Evolutionary conservation across 148 eudicot species (phyloP).

Genomic region (Pouteria glomerata): DNA sequence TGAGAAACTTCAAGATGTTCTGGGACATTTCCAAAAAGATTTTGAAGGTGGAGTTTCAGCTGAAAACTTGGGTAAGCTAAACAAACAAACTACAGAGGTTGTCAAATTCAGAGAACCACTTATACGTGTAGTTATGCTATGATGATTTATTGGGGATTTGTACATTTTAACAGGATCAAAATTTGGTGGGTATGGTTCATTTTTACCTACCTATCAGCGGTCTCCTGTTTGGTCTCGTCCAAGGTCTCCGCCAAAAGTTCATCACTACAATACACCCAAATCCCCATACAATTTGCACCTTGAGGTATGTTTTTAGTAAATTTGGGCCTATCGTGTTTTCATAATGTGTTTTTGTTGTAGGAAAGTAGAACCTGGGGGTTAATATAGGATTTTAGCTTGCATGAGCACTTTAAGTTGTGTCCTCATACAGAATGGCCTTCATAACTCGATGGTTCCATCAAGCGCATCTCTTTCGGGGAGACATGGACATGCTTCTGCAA

Average conservation of each 20-base stretch:
- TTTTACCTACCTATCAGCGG: slow-evolving; percentile 74
- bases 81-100: slow-evolving; percentile 9
- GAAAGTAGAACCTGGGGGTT: slow-evolving; percentile 3
- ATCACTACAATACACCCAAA: slow-evolving; percentile 32
- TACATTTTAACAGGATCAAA: slow-evolving; percentile 64
- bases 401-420: slow-evolving; percentile 23
- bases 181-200: slow-evolving; percentile 92
- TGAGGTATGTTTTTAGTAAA: slow-evolving; percentile 52
- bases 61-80: slow-evolving; percentile 87
- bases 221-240: slow-evolving; percentile 61
- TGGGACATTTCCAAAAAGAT: slow-evolving; percentile 94
- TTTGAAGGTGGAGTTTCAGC: slow-evolving; percentile 96
- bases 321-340: background rate
- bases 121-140: slow-evolving; percentile 10
- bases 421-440: slow-evolving; percentile 48
- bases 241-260: slow-evolving; percentile 54
- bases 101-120: slow-evolving; percentile 10
- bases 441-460: slow-evolving; percentile 37
- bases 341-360: slow-evolving; percentile 6
- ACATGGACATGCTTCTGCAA: slow-evolving; percentile 36
- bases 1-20: slow-evolving; percentile 81
- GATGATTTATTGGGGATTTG: slow-evolving; percentile 30
- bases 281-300: slow-evolving; percentile 46
- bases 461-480: slow-evolving; percentile 39
- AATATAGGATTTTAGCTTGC: slow-evolving; percentile 8